Evolutionary conservation across 495 filamentous ascomycete genomes (phyloP), one percentile per base, ranked within the genome.

Genomic region (Lindgomyces ingoldianus): DNA sequence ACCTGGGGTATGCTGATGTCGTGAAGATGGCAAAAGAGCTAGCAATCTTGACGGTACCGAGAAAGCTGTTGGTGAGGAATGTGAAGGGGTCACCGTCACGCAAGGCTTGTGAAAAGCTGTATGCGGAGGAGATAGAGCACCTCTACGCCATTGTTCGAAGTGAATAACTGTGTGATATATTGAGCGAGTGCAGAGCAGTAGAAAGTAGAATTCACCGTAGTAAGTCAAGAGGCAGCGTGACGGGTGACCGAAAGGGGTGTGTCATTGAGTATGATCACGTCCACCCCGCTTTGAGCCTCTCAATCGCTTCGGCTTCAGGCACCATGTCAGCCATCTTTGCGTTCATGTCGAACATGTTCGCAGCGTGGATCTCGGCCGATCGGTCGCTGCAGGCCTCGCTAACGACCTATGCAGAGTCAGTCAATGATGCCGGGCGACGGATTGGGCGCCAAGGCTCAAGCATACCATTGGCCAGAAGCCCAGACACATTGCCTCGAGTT

Each of bases 261-360:
- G 33, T 39, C 6, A 6, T 39, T 39, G 33, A 39, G 6, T 6
- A 47, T 26, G 18, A 8, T 26, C 18, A 47, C 27, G 25, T 27
- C 75, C 75, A 77, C 11, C 73, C 74, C 51, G 60, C 62, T 56
- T 63, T 68, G 36, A 77, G 60, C 24, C 70, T 64, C 56, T 71
- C 63, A 19, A 74, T 50, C 2, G 75, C 75, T 45, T 75, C 74
- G 9, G 67, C 64, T 46, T 75, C 74, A 2, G 59, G 46, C 21
- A 77, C 72, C 12, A 77, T 73, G 58, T 76, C 75, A 16, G 73
- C 75, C 58, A 75, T 75, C 55, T 75, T 76, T 4, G 72, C 72
- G 51, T 74, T 68, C 53, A 77, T 64, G 54, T 77, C 75, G 60
- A 74, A 73, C 19, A 76, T 53, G 50, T 74, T 77, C 3, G 72